Base-by-base conservation (phyloP, 371 early-diverging fungal genomes). In the Mucor piriformis region DNA sequence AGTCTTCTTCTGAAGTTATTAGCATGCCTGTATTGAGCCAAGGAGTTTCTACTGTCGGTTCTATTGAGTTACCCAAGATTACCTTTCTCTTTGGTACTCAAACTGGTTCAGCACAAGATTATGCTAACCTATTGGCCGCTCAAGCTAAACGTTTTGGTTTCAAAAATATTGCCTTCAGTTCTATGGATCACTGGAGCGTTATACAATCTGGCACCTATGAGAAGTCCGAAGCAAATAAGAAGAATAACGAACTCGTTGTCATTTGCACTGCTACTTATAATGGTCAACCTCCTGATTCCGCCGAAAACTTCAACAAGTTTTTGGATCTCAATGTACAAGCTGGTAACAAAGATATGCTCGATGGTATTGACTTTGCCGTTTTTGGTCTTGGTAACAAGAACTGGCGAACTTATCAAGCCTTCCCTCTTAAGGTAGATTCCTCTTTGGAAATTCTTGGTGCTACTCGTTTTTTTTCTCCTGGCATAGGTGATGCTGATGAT, bases 371-470 rank as follows among this genome's bases (percentile, higher is more conserved):
- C 16, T 85, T 63, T 58, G 66, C 79, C 35, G 83, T 85, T 7
- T 84, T 83, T 70, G 86, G 86, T 56, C 62, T 79, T 6, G 80
- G 80, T 58, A 85, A 85, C 70, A 73, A 71, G 57, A 78, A 85
- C 57, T 85, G 85, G 85, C 60, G 83, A 21, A 85, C 85, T 4
- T 85, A 78, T 43, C 84, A 83, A 57, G 61, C 64, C 7, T 85
- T 85, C 70, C 85, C 85, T 27, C 54, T 50, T 32, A 74, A 72
- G 51, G 66, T 83, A 3, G 70, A 74, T 49, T 50, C 53, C 7
- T 11, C 32, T 6, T 50, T 79, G 0, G 74, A 78, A n/a, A 63
- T 70, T 5, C 61, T 85, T 1, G 86, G 86, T 54, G 86, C 79
- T 5, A 66, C 69, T 2, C 71, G 79, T 6, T 64, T 83, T 50